Evolutionary conservation across 2,329 filamentous ascomycete genomes (phyloP).

Genomic region (Paramyrothecium roridum): DNA sequence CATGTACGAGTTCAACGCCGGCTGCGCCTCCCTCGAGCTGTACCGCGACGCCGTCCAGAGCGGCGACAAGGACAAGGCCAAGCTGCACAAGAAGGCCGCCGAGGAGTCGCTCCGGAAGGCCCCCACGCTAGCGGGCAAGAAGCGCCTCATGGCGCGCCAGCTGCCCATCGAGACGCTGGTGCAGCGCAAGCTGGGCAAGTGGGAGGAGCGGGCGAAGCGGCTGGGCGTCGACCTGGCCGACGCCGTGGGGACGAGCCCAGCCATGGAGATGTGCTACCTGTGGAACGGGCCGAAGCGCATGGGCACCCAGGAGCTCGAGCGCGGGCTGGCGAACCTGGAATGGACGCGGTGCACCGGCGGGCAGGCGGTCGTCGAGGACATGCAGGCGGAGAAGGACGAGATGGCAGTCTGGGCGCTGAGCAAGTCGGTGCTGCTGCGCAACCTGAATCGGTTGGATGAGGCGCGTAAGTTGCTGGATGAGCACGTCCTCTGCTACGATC

Average conservation of each 20-base stretch:
- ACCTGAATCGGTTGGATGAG: conserved; percentile 58
- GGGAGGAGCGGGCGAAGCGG: conserved; percentile 72
- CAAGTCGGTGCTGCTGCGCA: conserved; percentile 62
- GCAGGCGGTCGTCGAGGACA: conserved; percentile 36
- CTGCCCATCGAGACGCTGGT: conserved; percentile 89
- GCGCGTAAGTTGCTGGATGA: conserved; percentile 63
- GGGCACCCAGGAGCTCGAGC: conserved; percentile 60
- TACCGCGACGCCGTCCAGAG: conserved; percentile 61
- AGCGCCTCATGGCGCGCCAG: conserved; percentile 84
- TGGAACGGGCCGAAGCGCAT: conserved; percentile 90
- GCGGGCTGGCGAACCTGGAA: conserved; percentile 58
- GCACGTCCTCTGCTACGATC: conserved; percentile 63
- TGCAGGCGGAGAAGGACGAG: conserved; percentile 56
- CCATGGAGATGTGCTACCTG: conserved; percentile 89
- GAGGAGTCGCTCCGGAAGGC: conserved; percentile 70
- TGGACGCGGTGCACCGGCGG: conserved; percentile 60
- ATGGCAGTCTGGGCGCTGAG: conserved; percentile 64
- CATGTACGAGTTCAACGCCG: conserved; percentile 87
- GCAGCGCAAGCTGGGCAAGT: conserved; percentile 79
- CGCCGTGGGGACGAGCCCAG: conserved; percentile 74
- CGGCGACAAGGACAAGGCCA: conserved; percentile 40
- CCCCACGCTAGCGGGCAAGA: conserved; percentile 74
- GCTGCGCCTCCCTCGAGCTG: conserved; percentile 72
- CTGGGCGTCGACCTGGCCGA: conserved; percentile 70
- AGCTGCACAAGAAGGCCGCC: conserved; percentile 59